Conservation (phyloP, 352 stramenopile genomes). For the Phytophthora cryptogea region DNA sequence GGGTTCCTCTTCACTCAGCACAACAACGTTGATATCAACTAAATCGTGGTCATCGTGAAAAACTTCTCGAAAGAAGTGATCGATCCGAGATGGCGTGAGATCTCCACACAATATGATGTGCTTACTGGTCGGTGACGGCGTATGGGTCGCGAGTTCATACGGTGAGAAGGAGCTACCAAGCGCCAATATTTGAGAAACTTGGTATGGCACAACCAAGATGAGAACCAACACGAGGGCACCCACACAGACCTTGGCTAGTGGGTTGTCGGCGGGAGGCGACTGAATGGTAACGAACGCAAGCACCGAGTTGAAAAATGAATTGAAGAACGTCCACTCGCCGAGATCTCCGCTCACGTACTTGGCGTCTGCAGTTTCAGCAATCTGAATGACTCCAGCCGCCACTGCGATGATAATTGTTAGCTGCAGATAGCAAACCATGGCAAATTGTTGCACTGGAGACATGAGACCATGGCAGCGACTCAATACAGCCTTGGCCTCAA, state of each 20-base stretch:
- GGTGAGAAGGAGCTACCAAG: conserved; percentile 76
- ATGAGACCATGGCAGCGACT: conserved; percentile 77
- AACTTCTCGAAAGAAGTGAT: conserved; percentile 85
- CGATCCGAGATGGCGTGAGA: conserved; percentile 78
- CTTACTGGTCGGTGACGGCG: conserved; percentile 54
- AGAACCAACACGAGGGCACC: conserved; percentile 78
- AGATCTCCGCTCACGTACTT: conserved; percentile 44
- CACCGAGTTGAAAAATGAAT: conserved; percentile 86
- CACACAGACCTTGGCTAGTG: conserved; percentile 76
- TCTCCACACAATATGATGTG: conserved; percentile 84
- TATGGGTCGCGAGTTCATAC: conserved; percentile 68
- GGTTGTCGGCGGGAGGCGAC: conserved; percentile 79
- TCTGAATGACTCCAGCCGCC: conserved; percentile 81
- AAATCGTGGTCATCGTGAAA: conserved; percentile 88
- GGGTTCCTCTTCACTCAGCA: conserved; percentile 76
- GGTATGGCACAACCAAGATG: conserved; percentile 83
- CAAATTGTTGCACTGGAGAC: conserved; percentile 81
- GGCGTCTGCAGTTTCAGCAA: conserved; percentile 71
- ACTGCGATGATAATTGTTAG: conserved; percentile 77
- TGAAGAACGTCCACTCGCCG: conserved; percentile 87
- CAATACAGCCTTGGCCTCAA: conserved; percentile 72
- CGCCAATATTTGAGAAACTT: conserved; percentile 76
- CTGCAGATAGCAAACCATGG: conserved; percentile 78
- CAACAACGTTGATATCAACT: conserved; percentile 78
- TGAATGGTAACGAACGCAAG: conserved; percentile 87